A percentile compares a stretch with the other conserved stretches of the same genome.
Evolutionary conservation across 139 green algal genomes (phyloP).

Genomic region (Picochlorum sp.): DNA sequence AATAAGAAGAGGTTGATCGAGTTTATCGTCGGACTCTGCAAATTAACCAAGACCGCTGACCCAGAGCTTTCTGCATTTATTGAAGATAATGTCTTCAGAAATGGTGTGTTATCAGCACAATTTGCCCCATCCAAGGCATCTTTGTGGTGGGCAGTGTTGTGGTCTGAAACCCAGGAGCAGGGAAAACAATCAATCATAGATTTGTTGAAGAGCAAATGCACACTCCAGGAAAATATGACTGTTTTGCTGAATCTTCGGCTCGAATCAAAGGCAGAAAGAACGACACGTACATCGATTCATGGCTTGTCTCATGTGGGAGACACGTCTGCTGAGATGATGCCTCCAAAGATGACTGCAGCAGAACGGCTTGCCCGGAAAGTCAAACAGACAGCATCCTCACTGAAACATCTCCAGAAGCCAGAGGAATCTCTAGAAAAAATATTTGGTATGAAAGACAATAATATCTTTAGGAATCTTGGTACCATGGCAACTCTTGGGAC

Average conservation of each 20-base stretch:
- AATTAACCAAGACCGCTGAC: slow-evolving; percentile 21
- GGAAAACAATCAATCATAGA: slow-evolving; percentile 1
- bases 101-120: slow-evolving; percentile 49
- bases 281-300: not conserved
- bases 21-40: slow-evolving; percentile 13
- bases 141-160: slow-evolving; percentile 37
- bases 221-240: slow-evolving; percentile 30
- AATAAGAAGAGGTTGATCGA: not conserved
- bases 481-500: slow-evolving; percentile 23
- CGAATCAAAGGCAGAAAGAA: slow-evolving; percentile 9
- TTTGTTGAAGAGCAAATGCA: slow-evolving; percentile 13
- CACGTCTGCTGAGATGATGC: not conserved
- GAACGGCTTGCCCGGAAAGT: slow-evolving; percentile 24
- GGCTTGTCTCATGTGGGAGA: not conserved
- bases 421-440: slow-evolving; percentile 48
- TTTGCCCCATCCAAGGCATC: slow-evolving; percentile 19
- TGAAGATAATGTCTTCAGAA: slow-evolving; percentile 22
- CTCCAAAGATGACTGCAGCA: slow-evolving; percentile 1
- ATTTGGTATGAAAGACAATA: slow-evolving; percentile 46
- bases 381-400: slow-evolving; percentile 11
- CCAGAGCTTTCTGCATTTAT: slow-evolving; percentile 31
- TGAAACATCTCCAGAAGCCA: slow-evolving; percentile 20
- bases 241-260: slow-evolving; percentile 20
- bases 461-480: slow-evolving; percentile 50
- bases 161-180: slow-evolving; percentile 14